Evolutionary conservation across 768 basidiomycete species (phyloP).

Genomic region (Podaxis mareebaensis): DNA sequence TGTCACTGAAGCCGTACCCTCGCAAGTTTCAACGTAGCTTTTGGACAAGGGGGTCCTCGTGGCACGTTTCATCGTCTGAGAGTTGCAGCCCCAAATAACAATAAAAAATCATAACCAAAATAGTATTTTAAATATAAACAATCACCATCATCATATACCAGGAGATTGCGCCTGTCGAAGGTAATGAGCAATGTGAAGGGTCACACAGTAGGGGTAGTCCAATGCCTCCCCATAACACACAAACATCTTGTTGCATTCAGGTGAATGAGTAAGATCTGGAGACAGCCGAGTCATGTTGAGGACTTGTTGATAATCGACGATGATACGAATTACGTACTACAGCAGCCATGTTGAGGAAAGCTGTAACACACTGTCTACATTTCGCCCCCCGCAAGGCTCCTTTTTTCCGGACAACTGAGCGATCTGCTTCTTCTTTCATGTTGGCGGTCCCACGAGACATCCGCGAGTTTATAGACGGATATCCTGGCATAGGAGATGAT

Average conservation of each 20-base stretch:
- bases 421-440: background rate
- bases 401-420: background rate
- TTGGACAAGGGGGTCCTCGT: no score
- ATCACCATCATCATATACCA: no score
- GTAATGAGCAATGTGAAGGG: no score
- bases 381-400: background rate
- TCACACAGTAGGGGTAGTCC: no score
- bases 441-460: constrained; percentile 57
- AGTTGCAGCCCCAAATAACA: no score
- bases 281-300: background rate
- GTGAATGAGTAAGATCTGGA: background rate
- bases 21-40: no score
- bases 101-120: no score
- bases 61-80: no score
- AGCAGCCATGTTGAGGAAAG: background rate
- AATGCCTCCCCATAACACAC: no score
- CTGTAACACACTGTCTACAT: background rate
- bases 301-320: background rate
- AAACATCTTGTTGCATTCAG: background rate
- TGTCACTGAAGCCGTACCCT: no score
- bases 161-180: no score
- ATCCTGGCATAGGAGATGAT: constrained; percentile 47
- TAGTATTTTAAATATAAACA: no score
- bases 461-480: constrained; percentile 55
- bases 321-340: background rate